These are phyloP conservation scores for Lagenidium sp. DNA, from an alignment of 352 stramenopile species.

Conservation along the genomic window DNA sequence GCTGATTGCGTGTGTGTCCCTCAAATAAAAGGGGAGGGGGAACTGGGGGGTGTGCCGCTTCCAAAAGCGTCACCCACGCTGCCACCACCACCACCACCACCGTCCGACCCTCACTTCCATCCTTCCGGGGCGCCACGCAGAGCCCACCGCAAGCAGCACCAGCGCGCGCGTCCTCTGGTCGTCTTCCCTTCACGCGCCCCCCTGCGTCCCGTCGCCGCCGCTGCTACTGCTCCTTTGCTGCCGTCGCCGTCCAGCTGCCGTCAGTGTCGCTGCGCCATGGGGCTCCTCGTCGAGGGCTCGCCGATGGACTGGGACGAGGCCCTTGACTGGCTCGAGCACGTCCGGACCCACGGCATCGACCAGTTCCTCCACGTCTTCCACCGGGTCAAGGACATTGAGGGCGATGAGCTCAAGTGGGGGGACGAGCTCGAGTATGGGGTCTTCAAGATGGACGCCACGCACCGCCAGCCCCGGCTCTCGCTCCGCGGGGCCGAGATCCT, in stretches of 20 bases:
- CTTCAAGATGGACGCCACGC: slow-evolving; percentile 89
- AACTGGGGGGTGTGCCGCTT: no score
- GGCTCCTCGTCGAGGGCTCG: slow-evolving; percentile 88
- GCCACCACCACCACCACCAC: no score
- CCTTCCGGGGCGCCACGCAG: no score
- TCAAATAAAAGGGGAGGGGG: no score
- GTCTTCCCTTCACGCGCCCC: no score
- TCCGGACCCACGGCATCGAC: slow-evolving; percentile 92
- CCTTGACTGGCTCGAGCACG: slow-evolving; percentile 93
- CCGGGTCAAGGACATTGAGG: slow-evolving; percentile 92
- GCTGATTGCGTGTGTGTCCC: no score
- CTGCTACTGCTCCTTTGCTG: neutral
- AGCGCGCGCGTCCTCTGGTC: no score
- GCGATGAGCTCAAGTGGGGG: slow-evolving; percentile 95
- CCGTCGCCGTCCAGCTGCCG: neutral
- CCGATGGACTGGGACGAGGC: slow-evolving; percentile 95
- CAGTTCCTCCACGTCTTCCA: slow-evolving; percentile 98
- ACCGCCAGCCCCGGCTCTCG: slow-evolving; percentile 84
- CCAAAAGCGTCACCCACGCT: no score
- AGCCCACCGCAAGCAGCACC: no score
- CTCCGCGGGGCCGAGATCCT: slow-evolving; percentile 94
- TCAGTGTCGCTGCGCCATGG: slow-evolving; percentile 34
- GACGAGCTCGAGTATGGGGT: slow-evolving; percentile 99
- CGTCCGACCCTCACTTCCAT: no score
- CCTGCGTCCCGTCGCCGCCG: neutral